Base-by-base conservation (phyloP, 768 basidiomycete genomes). In the Leucogyrophana mollusca region DNA sequence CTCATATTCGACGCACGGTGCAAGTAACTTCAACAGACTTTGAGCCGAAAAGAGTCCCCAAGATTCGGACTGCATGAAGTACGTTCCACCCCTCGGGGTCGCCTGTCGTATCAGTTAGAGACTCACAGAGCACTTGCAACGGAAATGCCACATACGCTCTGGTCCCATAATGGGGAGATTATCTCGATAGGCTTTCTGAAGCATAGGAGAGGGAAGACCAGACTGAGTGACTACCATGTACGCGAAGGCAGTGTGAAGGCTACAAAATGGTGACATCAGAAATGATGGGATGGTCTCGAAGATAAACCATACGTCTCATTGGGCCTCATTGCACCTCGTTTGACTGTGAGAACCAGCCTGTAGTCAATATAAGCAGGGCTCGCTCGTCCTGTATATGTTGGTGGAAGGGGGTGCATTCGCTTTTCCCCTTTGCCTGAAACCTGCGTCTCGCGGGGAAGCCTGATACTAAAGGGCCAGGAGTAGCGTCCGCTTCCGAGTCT, bases 331-430 rank as follows among this genome's bases (percentile, higher is more conserved):
- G 70, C 59, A 0, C 73, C 68, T 23, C 76, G 69, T 51, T 67
- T 73, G 17, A 79, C 64, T 3, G 71, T 78, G 25, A 75, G 73
- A 11, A 71, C 57, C 6, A 78, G 51, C 54, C 68, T 70, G 58
- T 80, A 80, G 46, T 79, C 78, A 42, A 81, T 69, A 49, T 78
- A 78, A 11, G 72, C 74, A 1, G 75, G 73, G 40, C 77, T 76
- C 2, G 73, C 75, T 8, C 75, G 67, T 57, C 79, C 78, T 2
- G 73, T 70, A 49, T 77, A 80, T 35, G 61, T 74, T 3, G 76
- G 79, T 4, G 79, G 78, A 17, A 77, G 65, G 4, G 59, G 65
- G 41, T 71, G 74, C 9, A 49, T 39, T 10, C 61, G 60, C 24
- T 56, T 58, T 43, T 65, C 66, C 22, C 58, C 60, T 42, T 64